phyloP scores from a whole-genome alignment of 305 asterid genomes.

The Solanum hybrid region DNA sequence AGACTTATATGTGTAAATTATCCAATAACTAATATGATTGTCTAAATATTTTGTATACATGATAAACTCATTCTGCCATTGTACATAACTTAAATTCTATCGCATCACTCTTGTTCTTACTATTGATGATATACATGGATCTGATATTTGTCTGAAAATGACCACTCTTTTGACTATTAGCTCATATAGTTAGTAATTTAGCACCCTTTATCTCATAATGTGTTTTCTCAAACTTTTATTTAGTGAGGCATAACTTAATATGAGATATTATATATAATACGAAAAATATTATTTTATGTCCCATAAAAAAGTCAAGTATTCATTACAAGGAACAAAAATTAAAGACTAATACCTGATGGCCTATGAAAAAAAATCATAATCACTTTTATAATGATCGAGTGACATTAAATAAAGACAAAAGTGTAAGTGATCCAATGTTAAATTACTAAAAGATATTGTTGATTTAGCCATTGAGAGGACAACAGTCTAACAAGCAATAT shows the following conservation, averaged over 20 bases:
- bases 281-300: background rate
- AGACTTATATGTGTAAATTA: background rate
- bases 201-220: background rate
- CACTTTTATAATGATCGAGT: background rate
- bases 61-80: background rate
- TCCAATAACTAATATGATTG: background rate
- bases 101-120: background rate
- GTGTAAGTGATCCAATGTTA: background rate
- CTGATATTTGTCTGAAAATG: background rate
- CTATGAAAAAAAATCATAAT: background rate
- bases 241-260: background rate
- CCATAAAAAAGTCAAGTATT: background rate
- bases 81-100: background rate
- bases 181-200: background rate
- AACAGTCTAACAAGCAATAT: background rate
- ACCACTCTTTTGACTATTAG: background rate
- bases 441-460: background rate
- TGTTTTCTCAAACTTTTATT: background rate
- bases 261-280: background rate
- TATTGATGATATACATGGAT: background rate
- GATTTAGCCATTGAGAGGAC: background rate
- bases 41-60: background rate
- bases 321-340: background rate
- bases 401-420: background rate
- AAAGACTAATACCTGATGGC: background rate